phyloP scores from a whole-genome alignment of 129 eudicot genomes.

The Flaveria robusta region DNA sequence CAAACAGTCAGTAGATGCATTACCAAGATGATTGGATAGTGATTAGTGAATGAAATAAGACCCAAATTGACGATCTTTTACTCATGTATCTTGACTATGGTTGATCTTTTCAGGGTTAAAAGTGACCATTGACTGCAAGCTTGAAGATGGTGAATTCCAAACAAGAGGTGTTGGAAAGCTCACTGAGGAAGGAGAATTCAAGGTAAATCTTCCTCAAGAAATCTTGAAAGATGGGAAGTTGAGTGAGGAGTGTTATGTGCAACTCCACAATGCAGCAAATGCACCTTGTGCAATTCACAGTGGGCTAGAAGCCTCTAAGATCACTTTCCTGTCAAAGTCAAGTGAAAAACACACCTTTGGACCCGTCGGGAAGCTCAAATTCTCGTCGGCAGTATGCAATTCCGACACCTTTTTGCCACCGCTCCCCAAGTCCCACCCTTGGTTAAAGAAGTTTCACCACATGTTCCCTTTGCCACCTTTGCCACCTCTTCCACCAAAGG shows the following conservation, averaged over 20 bases:
- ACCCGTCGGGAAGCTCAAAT: constrained; percentile 54
- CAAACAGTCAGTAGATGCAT: not conserved
- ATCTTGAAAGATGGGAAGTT: constrained; percentile 59
- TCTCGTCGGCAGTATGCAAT: constrained; percentile 65
- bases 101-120: constrained; percentile 51
- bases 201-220: constrained; percentile 65
- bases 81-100: constrained; percentile 9
- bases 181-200: constrained; percentile 63
- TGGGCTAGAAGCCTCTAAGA: constrained; percentile 65
- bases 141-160: constrained; percentile 47
- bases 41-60: too few species aligned
- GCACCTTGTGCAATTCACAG: constrained; percentile 70
- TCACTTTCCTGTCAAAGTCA: constrained; percentile 39
- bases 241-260: constrained; percentile 74
- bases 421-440: constrained; percentile 39
- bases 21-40: too few species aligned
- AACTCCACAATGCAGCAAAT: constrained; percentile 75
- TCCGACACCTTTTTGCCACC: constrained; percentile 76
- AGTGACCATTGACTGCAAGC: constrained; percentile 77
- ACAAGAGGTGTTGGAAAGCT: constrained; percentile 70
- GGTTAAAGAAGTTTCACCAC: constrained; percentile 42
- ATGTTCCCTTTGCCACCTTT: constrained; percentile 40
- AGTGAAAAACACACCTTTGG: constrained; percentile 54
- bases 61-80: not conserved
- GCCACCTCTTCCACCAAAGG: constrained; percentile 25